Evolutionary conservation across 345 rosid genomes (phyloP), one percentile per base, ranked within the genome.

Genomic region (Dovyalis caffra): DNA sequence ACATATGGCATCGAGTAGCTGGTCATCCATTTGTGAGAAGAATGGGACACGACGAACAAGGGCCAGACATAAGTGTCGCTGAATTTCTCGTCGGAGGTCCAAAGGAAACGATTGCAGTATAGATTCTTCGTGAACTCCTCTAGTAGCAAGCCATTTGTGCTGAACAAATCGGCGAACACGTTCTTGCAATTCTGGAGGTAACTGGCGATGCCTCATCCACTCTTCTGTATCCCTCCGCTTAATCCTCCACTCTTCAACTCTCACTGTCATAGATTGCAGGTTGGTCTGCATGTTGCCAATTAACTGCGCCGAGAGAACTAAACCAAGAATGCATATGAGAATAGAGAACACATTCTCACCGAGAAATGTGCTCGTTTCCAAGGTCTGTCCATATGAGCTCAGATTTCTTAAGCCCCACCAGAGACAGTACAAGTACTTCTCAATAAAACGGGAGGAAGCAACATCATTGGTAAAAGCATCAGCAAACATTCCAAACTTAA

Each of bases 131-230:
- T 90, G 91, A 7, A 90, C 97, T 43, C 97, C 98, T 76, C 97
- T 86, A 4, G 94, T 91, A 32, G 93, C 89, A 56, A 89, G 72
- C 95, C 97, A 93, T 83, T 91, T 89, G 82, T 88, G 89, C 58
- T 93, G 97, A 68, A 90, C 91, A 43, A 90, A 93, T 12, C 86
- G 87, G 74, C 97, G 91, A 15, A 91, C 92, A 32, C 98, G 91
- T 51, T 90, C 93, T 76, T 89, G 94, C 70, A 91, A 76, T 58
- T 91, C 91, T 12, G 77, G 80, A 38, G 98, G 98, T 79, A 93
- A 83, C 61, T 89, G 98, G 7, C 98, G 88, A 70, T 91, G 98
- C 81, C 92, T 88, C 95, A 93, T 93, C 98, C 98, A 93, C 81
- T 93, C 98, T 77, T 93, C 98, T 10, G 97, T 91, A 73, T 93